phyloP scores from a whole-genome alignment of 495 filamentous ascomycete species.

The Aspergillus coremiiformis region DNA sequence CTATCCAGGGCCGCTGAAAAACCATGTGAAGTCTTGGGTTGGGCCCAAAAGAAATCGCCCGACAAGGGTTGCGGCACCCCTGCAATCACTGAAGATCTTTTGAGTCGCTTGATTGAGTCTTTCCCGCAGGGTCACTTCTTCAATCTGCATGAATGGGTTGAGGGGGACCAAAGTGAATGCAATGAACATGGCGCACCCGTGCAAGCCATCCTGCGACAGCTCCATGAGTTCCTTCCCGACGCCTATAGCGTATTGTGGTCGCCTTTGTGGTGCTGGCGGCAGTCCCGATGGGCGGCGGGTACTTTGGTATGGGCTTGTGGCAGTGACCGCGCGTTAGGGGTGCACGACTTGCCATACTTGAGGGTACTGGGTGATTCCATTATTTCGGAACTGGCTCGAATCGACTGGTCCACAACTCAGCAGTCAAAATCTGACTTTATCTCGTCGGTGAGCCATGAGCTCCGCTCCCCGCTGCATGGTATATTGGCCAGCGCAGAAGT shows the following conservation, averaged over 20 bases:
- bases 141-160: slow-evolving; percentile 3
- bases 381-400: slow-evolving; percentile 52
- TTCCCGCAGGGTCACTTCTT: slow-evolving; percentile 29
- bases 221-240: slow-evolving; percentile 32
- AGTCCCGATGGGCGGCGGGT: slow-evolving; percentile 56
- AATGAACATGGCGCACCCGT: neutral
- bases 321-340: slow-evolving; percentile 30
- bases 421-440: slow-evolving; percentile 63
- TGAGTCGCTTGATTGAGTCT: slow-evolving; percentile 18
- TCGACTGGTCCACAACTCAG: slow-evolving; percentile 41
- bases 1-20: slow-evolving; percentile 10
- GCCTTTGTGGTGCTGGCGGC: slow-evolving; percentile 55
- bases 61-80: neutral
- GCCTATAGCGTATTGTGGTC: slow-evolving; percentile 50
- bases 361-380: slow-evolving; percentile 54
- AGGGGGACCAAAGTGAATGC: neutral
- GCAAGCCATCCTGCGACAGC: slow-evolving; percentile 1
- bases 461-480: slow-evolving; percentile 64
- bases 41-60: neutral
- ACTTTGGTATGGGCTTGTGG: slow-evolving; percentile 50
- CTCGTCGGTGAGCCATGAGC: slow-evolving; percentile 65
- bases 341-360: slow-evolving; percentile 47
- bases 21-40: slow-evolving; percentile 10
- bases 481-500: slow-evolving; percentile 60
- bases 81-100: slow-evolving; percentile 13